phyloP scores from a whole-genome alignment of 805 yeast species.

The Nakazawaea wyomingensis region DNA sequence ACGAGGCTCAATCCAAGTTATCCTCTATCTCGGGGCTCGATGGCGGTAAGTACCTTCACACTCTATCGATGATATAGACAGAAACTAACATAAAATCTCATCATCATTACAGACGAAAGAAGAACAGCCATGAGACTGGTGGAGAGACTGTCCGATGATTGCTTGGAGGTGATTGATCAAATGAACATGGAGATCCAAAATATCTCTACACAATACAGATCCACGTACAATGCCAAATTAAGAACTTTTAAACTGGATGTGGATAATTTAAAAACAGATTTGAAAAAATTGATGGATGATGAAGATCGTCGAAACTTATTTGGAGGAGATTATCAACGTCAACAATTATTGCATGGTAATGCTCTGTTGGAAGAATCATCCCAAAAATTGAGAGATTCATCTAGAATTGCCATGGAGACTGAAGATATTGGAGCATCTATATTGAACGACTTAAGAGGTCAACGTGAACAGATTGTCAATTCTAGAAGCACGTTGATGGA shows the following conservation, averaged over 20 bases:
- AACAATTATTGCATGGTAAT: slow-evolving; percentile 70
- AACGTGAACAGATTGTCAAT: slow-evolving; percentile 85
- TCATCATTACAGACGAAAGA: slow-evolving; percentile 34
- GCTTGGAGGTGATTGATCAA: slow-evolving; percentile 76
- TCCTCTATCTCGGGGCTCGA: slow-evolving; percentile 44
- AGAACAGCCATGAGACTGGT: slow-evolving; percentile 51
- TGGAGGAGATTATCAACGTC: slow-evolving; percentile 72
- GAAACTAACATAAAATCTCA: slow-evolving; percentile 6
- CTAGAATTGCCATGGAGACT: slow-evolving; percentile 87
- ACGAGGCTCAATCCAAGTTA: slow-evolving; percentile 65
- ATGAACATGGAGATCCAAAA: slow-evolving; percentile 83
- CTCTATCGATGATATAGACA: no score
- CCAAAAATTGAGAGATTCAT: slow-evolving; percentile 80
- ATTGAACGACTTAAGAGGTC: slow-evolving; percentile 81
- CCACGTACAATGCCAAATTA: slow-evolving; percentile 67
- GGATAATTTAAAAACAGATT: slow-evolving; percentile 49
- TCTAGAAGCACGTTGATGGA: slow-evolving; percentile 81
- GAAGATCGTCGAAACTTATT: slow-evolving; percentile 70
- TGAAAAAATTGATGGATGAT: slow-evolving; percentile 57
- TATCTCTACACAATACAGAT: slow-evolving; percentile 69
- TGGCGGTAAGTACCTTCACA: slow-evolving; percentile 30
- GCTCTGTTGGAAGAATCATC: slow-evolving; percentile 77
- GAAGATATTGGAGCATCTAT: slow-evolving; percentile 90
- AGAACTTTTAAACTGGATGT: slow-evolving; percentile 63
- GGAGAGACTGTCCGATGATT: slow-evolving; percentile 72